Base-by-base conservation (phyloP, 768 basidiomycete species). In the Heimioporus sp. region DNA sequence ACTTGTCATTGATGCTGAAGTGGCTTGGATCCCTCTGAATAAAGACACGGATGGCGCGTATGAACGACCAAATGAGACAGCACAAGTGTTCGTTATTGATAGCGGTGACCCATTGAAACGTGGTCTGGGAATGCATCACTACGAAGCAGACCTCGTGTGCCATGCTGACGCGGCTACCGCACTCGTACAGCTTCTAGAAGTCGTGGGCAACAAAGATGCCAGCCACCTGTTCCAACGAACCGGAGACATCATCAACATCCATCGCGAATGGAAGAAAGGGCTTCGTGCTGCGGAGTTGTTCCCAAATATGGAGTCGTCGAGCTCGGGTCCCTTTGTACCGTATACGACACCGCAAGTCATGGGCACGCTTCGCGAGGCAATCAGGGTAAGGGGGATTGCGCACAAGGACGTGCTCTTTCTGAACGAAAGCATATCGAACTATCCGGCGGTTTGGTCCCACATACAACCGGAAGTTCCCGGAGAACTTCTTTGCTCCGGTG, bases 381-480 rank as follows among this genome's bases (percentile, higher is more conserved):
- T 82, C 17, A 61, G 56, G n/a, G 55, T 36, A 12, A 65, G 46
- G 19, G 57, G 64, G 3, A 56, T 70, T n/a, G 74, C 79, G 2
- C 71, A 67, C 1, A 73, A 71, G 28, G 57, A 55, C n/a, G 63
- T 70, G 15, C 68, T 87, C 8, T 64, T 84, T 43, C 65, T 87
- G 8, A 87, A 86, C 58, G 87, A 90, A 62, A 73, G 77, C 2
- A 81, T 86, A 59, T 81, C 79, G 57, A 85, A 80, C 58, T 82
- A 73, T 54, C 69, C 75, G 1, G 32, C 65, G 2, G 75, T 80
- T 0, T 88, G 83, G 83, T 64, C 72, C 32, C 85, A 88, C 61
- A 66, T 87, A 61, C 71, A 75, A 16, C 76, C 82, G 1, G 76
- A 79, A 31, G 39, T 55, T 1, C 73, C 82, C 2, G 84, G 83